A percentile compares a stretch with the other conserved stretches of the same genome.
phyloP scores from a whole-genome alignment of 352 stramenopile genomes.

The Phytophthora pinifolia region DNA sequence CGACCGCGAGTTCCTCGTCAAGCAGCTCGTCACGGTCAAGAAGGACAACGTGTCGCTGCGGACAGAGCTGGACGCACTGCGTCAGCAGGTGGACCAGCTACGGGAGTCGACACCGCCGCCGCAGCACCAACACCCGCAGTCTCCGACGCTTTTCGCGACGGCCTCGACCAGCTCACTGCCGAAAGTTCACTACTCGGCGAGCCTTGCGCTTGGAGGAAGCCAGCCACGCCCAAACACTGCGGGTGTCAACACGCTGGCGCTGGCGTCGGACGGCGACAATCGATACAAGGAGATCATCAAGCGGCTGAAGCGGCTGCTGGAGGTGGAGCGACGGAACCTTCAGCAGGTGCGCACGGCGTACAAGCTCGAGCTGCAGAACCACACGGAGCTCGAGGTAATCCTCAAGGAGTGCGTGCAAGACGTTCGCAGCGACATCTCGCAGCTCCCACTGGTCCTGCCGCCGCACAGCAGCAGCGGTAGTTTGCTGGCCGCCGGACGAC shows the following conservation, averaged over 20 bases:
- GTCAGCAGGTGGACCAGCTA: conserved; percentile 54
- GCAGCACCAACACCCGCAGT: conserved; percentile 30
- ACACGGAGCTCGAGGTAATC: conserved; percentile 81
- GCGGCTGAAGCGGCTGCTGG: conserved; percentile 86
- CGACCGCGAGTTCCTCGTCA: conserved; percentile 93
- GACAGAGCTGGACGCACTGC: conserved; percentile 54
- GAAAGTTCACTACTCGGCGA: conserved; percentile 32
- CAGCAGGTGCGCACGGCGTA: conserved; percentile 75
- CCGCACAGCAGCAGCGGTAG: conserved; percentile 16
- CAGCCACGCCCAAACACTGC: conserved; percentile 30
- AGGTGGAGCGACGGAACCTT: conserved; percentile 83
- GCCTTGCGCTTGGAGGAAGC: conserved; percentile 11
- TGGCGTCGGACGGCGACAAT: conserved; percentile 52
- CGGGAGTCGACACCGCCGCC: conserved; percentile 38
- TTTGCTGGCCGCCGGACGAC: conserved; percentile 3
- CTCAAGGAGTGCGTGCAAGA: conserved; percentile 85
- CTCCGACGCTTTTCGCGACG: conserved; percentile 16
- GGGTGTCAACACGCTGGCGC: conserved; percentile 3
- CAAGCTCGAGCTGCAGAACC: conserved; percentile 70
- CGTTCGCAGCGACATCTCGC: conserved; percentile 63
- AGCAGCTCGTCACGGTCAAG: conserved; percentile 90
- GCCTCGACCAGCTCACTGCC: conserved; percentile 48
- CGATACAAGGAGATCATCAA: conserved; percentile 94
- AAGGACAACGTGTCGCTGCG: conserved; percentile 90
- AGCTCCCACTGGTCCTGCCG: conserved; percentile 21